These are phyloP conservation scores for Ceratobasidium sp. DNA, from an alignment of 1,284 basidiomycete genomes.

Conservation along the genomic window DNA sequence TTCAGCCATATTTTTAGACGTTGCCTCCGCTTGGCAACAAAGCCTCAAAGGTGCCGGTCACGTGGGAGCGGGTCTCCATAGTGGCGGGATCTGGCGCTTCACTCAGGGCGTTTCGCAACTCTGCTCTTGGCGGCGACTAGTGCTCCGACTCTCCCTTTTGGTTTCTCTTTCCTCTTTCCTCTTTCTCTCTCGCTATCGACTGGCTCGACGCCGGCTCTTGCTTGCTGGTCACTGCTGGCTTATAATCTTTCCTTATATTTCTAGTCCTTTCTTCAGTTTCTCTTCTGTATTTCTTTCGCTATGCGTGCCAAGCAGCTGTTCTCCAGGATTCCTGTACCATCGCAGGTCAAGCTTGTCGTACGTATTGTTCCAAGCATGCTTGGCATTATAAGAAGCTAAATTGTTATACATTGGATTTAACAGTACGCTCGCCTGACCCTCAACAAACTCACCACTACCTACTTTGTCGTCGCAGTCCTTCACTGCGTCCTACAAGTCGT, in stretches of 20 bases:
- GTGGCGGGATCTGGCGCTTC: conserved; percentile 8
- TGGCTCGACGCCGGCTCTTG: conserved; percentile 33
- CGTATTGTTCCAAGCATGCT: conserved; percentile 7
- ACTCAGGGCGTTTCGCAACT: conserved; percentile 10
- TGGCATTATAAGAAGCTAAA: neutral
- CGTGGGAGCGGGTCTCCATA: conserved; percentile 34
- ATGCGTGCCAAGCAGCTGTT: conserved; percentile 50
- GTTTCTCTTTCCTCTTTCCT: conserved; percentile 1
- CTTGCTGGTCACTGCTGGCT: conserved; percentile 27
- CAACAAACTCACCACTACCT: conserved; percentile 74
- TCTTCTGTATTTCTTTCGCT: conserved; percentile 1
- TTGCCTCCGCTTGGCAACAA: conserved; percentile 14
- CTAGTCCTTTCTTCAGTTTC: neutral
- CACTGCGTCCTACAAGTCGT: conserved; percentile 78
- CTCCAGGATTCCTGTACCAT: conserved; percentile 44
- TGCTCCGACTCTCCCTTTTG: neutral
- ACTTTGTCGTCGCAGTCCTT: conserved; percentile 74
- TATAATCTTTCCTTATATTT: conserved; percentile 13
- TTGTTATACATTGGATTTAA: conserved; percentile 58
- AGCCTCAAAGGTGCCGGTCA: conserved; percentile 12
- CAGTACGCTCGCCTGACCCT: conserved; percentile 75
- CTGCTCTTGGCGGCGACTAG: conserved; percentile 30
- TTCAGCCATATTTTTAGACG: conserved; percentile 21
- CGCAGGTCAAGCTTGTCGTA: conserved; percentile 49
- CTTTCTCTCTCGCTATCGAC: neutral